These are phyloP conservation scores for Fusarium praegraminearum DNA, from an alignment of 2,329 filamentous ascomycete genomes.

Conservation along the genomic window DNA sequence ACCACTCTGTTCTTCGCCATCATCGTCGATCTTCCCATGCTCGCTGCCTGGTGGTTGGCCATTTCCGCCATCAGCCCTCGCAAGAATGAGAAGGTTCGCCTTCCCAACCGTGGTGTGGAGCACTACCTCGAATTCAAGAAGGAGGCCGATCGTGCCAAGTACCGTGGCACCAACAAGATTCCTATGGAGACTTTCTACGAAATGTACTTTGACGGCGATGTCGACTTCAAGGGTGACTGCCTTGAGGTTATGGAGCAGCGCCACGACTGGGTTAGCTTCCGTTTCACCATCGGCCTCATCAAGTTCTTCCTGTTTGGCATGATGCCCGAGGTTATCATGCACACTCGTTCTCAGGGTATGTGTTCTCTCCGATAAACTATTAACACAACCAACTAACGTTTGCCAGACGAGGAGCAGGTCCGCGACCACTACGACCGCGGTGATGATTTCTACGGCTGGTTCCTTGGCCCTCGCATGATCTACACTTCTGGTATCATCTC, in stretches of 20 bases:
- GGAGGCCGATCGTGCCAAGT: constrained; percentile 70
- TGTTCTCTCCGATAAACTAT: neutral
- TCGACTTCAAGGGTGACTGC: constrained; percentile 94
- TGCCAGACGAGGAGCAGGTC: constrained; percentile 87
- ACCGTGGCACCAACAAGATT: constrained; percentile 82
- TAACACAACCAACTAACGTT: constrained; percentile 21
- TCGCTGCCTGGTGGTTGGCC: constrained; percentile 85
- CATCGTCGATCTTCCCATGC: constrained; percentile 81
- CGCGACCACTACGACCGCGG: constrained; percentile 97
- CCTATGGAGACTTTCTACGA: constrained; percentile 95
- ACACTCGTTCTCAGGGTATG: constrained; percentile 84
- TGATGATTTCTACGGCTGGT: constrained; percentile 99
- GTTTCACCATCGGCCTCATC: constrained; percentile 87
- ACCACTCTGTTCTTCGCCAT: constrained; percentile 88
- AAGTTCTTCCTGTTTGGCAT: constrained; percentile 89
- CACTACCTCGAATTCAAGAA: constrained; percentile 89
- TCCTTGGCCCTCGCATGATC: constrained; percentile 98
- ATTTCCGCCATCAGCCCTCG: constrained; percentile 85
- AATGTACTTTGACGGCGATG: constrained; percentile 96
- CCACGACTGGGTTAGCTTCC: constrained; percentile 97
- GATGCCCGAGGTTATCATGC: constrained; percentile 90
- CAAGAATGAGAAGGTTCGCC: constrained; percentile 90
- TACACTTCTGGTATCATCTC: constrained; percentile 97
- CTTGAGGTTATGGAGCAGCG: constrained; percentile 92
- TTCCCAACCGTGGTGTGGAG: constrained; percentile 88